A percentile compares a stretch with the other conserved stretches of the same genome.
These are phyloP conservation scores for Tremellales sp. DNA, from an alignment of 1,284 basidiomycete species.

Conservation along the genomic window DNA sequence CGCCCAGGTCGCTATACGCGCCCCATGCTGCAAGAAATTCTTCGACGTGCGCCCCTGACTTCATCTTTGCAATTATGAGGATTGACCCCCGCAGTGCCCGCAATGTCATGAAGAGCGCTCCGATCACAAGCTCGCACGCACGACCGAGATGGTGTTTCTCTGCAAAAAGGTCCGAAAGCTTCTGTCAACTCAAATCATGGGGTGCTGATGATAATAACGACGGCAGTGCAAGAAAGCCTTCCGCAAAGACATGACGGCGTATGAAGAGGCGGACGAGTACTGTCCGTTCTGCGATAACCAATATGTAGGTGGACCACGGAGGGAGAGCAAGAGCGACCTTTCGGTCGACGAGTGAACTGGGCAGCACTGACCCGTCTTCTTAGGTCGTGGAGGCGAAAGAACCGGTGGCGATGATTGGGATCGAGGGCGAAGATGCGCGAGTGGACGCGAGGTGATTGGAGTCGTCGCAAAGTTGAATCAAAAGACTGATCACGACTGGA, in stretches of 20 bases:
- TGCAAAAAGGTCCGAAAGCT: slow-evolving; percentile 70
- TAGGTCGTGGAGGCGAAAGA: slow-evolving; percentile 92
- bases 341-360: neutral
- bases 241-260: slow-evolving; percentile 83
- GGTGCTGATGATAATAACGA: neutral
- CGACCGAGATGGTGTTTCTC: slow-evolving; percentile 84
- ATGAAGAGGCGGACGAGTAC: slow-evolving; percentile 95
- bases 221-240: slow-evolving; percentile 84
- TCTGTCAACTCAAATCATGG: no score
- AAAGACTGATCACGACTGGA: neutral
- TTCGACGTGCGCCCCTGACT: slow-evolving; percentile 60
- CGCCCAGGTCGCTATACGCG: slow-evolving; percentile 86
- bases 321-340: neutral
- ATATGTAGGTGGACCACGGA: slow-evolving; percentile 61
- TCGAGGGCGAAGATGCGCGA: slow-evolving; percentile 86
- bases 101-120: slow-evolving; percentile 86
- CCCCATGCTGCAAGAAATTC: slow-evolving; percentile 93
- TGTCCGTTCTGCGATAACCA: slow-evolving; percentile 98
- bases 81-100: slow-evolving; percentile 58
- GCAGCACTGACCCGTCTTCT: neutral
- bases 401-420: slow-evolving; percentile 74
- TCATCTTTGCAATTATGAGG: neutral
- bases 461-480: slow-evolving; percentile 8
- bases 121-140: slow-evolving; percentile 69
- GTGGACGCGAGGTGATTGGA: slow-evolving; percentile 71